Evolutionary conservation across 305 asterid genomes (phyloP).

Genomic region (Salvia sclarea): DNA sequence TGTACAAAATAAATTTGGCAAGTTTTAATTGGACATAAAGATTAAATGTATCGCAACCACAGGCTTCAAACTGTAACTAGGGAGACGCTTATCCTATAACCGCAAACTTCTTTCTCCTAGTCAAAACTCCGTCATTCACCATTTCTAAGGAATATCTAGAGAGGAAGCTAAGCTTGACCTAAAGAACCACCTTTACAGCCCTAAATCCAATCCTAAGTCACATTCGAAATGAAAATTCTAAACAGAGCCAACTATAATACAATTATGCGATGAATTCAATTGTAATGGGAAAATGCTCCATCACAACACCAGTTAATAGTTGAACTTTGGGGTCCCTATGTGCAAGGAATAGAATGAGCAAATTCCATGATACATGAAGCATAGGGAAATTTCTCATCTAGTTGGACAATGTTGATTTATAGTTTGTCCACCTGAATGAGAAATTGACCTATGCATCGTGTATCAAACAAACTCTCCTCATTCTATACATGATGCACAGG

Average conservation of each 20-base stretch:
- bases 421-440: slow-evolving; percentile 7
- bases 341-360: background rate
- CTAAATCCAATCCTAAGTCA: background rate
- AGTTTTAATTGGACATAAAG: background rate
- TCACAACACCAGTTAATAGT: background rate
- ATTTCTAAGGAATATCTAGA: too few relatives aligned
- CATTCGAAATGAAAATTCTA: background rate
- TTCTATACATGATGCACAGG: background rate
- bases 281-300: background rate
- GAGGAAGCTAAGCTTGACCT: background rate
- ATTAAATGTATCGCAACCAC: background rate
- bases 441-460: background rate
- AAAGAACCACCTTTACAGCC: background rate
- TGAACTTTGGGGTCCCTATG: background rate
- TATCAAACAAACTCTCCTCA: background rate
- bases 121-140: slow-evolving; percentile 1
- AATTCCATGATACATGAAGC: background rate
- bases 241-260: background rate
- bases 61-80: background rate
- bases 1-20: background rate
- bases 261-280: background rate
- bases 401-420: background rate
- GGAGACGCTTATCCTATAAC: background rate
- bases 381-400: background rate
- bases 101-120: background rate